Base-by-base conservation (phyloP, 805 yeast genomes). In the Candida ipomoeae region DNA sequence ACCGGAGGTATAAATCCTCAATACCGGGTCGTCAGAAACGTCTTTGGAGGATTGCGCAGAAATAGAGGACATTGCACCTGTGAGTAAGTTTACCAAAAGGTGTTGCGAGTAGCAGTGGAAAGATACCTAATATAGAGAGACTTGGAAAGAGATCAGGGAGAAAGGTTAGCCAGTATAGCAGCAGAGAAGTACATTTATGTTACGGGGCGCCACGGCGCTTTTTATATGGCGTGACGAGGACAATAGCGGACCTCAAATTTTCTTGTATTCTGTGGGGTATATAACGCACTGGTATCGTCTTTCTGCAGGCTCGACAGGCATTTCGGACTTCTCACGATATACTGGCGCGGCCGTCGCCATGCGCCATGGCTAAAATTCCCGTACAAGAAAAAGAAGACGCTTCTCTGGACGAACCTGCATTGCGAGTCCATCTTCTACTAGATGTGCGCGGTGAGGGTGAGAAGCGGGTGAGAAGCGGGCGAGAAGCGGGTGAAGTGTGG, bases 1-100 rank as follows among this genome's bases (percentile, higher is more conserved):
- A 3, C 73, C 75, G 15, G 62, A 32, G 31, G 67, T 60, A 48
- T 64, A 48, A 60, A 75, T 44, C 62, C 68, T 53, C n/a, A 46
- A 35, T 5, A 57, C 53, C 13, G 51, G 52, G 17, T 15, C 34
- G 21, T 43, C 50, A 34, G 55, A 49, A 39, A 44, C 48, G n/a
- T 36, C 23, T 29, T 55, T 55, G 43, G 52, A 35, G 26, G 56
- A 50, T 26, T 48, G 52, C 18, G 47, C 54, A 33, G 58, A 53
- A 33, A 51, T 32, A 13, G 54, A 45, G 20, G 58, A 55, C 58
- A 55, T 54, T 20, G 39, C 40, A 38, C 21, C 32, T 33, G 13
- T 33, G 6, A 23, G 4, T 10, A 20, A 33, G 17, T 13, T 20
- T 7, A 26, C 29, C 8, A 8, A n/a, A 20, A 38, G 40, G n/a